Conservation (phyloP, 352 stramenopile species). For the Phytopythium litorale region DNA sequence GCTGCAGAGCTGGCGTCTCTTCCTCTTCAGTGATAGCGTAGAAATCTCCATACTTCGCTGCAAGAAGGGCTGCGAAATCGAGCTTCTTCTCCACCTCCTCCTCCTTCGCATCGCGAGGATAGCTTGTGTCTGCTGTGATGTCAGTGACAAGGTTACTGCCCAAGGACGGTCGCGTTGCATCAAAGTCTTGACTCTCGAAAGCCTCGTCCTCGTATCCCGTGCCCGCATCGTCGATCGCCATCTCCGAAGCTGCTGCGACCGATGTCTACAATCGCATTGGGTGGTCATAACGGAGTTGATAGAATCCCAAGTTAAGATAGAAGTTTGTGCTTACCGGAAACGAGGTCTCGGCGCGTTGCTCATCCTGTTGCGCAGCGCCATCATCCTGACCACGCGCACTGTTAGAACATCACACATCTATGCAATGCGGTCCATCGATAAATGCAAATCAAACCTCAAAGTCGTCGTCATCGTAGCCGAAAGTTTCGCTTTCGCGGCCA, state of each 20-base stretch:
- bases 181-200: constrained; percentile 27
- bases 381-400: not conserved
- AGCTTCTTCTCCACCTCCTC: constrained; percentile 3
- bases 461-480: constrained; percentile 76
- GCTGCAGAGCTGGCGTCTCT: not conserved
- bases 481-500: constrained; percentile 24
- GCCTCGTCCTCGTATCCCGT: constrained; percentile 36
- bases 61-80: constrained; percentile 20
- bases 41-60: constrained; percentile 29
- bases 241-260: not conserved
- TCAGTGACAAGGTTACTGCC: not conserved
- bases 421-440: not conserved
- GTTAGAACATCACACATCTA: not conserved
- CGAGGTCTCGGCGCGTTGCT: not conserved
- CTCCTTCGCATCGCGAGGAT: not conserved
- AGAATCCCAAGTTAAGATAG: not conserved
- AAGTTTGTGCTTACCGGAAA: not conserved
- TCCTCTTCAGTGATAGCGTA: constrained; percentile 16
- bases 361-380: not conserved
- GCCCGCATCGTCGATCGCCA: constrained; percentile 10
- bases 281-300: not conserved
- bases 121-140: not conserved
- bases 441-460: constrained; percentile 41
- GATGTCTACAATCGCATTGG: not conserved
- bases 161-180: not conserved